Percentiles rank a stretch among this genome's conserved stretches.
phyloP scores from a whole-genome alignment of 805 yeast species.

The Cyberlindnera galapagoensis region DNA sequence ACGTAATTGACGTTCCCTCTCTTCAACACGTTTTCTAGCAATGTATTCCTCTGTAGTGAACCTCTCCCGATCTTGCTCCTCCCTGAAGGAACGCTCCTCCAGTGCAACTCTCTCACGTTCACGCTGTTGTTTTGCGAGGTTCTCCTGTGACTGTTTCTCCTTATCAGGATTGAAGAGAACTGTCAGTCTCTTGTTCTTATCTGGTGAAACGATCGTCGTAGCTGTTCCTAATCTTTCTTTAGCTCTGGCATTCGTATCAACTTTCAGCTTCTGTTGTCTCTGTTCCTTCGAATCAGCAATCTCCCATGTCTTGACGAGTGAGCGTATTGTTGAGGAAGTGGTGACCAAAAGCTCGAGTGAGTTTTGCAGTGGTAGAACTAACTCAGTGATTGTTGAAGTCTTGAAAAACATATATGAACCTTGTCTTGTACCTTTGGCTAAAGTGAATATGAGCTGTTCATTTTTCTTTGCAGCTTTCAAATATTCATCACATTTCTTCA shows the following conservation, averaged over 20 bases:
- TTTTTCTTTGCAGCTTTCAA: constrained; percentile 35
- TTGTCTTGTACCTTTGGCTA: constrained; percentile 35
- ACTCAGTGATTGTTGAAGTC: constrained; percentile 28
- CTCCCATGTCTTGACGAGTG: constrained; percentile 18
- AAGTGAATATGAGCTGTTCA: constrained; percentile 36
- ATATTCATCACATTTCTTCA: constrained; percentile 29
- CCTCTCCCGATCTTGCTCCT: constrained; percentile 9
- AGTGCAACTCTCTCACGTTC: constrained; percentile 12
- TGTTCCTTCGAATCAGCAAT: constrained; percentile 7
- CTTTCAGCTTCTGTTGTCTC: constrained; percentile 3
- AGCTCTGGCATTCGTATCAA: constrained; percentile 3
- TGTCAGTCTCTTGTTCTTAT: constrained; percentile 6
- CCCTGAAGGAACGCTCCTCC: constrained; percentile 13
- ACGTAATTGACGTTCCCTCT: constrained; percentile 15
- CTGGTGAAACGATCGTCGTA: constrained; percentile 1
- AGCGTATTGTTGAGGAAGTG: constrained; percentile 4
- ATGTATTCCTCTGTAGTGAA: constrained; percentile 9
- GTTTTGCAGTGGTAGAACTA: constrained; percentile 11
- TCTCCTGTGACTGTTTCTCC: constrained; percentile 15
- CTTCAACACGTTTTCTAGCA: constrained; percentile 12
- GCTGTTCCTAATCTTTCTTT: not conserved
- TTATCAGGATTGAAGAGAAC: constrained; percentile 15
- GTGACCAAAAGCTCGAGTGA: constrained; percentile 8
- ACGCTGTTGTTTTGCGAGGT: constrained; percentile 15
- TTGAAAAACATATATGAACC: constrained; percentile 29